phyloP scores from a whole-genome alignment of 495 filamentous ascomycete species.

The Penicillium arizonense region DNA sequence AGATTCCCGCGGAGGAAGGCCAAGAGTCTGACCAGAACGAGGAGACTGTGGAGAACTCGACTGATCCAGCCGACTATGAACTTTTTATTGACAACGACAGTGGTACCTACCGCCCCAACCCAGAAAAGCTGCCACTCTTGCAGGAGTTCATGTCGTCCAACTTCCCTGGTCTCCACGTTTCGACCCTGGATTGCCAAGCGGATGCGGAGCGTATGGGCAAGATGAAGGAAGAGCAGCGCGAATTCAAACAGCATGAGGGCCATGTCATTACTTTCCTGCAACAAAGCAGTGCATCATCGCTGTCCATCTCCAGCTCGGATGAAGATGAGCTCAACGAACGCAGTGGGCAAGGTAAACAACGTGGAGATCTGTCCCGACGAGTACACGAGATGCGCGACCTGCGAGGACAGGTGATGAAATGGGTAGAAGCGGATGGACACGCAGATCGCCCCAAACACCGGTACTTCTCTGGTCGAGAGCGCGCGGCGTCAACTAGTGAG shows the following conservation, averaged over 20 bases:
- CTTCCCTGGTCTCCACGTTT: constrained; percentile 71
- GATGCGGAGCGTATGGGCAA: constrained; percentile 61
- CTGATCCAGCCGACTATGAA: constrained; percentile 70
- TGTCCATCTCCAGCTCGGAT: constrained; percentile 69
- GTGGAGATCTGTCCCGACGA: constrained; percentile 28
- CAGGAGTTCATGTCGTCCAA: constrained; percentile 64
- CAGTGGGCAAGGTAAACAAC: constrained; percentile 34
- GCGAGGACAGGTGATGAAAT: constrained; percentile 40
- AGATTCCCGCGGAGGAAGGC: constrained; percentile 41
- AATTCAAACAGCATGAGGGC: constrained; percentile 62
- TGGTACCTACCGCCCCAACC: constrained; percentile 88
- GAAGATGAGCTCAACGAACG: constrained; percentile 67
- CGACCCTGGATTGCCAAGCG: constrained; percentile 62
- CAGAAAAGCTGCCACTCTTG: constrained; percentile 66
- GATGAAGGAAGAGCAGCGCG: constrained; percentile 63
- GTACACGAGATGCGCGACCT: constrained; percentile 44
- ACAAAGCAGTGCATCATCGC: constrained; percentile 51
- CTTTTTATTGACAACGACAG: constrained; percentile 93
- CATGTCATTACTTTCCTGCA: constrained; percentile 63
- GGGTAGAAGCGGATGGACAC: constrained; percentile 35
- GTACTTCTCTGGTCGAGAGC: constrained; percentile 16
- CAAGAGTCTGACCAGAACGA: constrained; percentile 43
- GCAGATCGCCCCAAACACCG: constrained; percentile 18
- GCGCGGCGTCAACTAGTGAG: constrained; percentile 15
- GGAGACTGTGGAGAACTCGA: constrained; percentile 34